Conservation (phyloP, 495 filamentous ascomycete species). For the Aspergillus heteromorphus region DNA sequence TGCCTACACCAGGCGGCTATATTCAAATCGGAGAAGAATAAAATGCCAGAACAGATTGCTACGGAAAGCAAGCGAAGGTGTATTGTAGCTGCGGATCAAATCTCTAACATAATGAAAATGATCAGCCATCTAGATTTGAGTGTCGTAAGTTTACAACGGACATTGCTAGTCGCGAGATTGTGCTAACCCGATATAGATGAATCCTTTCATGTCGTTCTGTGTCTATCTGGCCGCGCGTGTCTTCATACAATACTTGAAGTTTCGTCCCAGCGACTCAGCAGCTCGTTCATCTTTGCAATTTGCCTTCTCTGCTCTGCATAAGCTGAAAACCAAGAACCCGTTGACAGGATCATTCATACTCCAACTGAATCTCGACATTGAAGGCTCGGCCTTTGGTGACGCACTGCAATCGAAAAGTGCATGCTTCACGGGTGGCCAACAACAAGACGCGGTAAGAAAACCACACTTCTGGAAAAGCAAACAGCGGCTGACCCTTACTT, state of each 20-base stretch:
- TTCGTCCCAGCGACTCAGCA: constrained; percentile 75
- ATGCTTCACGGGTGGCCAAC: neutral
- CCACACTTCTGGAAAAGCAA: too few species aligned
- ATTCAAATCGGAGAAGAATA: constrained; percentile 91
- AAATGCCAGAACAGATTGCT: constrained; percentile 67
- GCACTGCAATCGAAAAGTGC: constrained; percentile 1
- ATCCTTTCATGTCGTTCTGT: constrained; percentile 93
- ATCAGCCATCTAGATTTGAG: constrained; percentile 84
- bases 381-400: constrained; percentile 47
- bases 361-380: constrained; percentile 88
- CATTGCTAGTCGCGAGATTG: neutral
- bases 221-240: constrained; percentile 92
- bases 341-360: constrained; percentile 93
- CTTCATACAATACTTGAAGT: constrained; percentile 93
- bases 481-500: neutral
- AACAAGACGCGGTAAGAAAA: neutral
- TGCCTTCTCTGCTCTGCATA: constrained; percentile 81
- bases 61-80: constrained; percentile 89
- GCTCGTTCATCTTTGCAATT: constrained; percentile 82
- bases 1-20: constrained; percentile 97
- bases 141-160: constrained; percentile 53
- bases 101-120: constrained; percentile 95
- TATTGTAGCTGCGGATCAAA: constrained; percentile 88
- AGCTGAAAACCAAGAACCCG: constrained; percentile 81
- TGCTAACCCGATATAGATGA: constrained; percentile 61